These are phyloP conservation scores for Populus tremula DNA, from an alignment of 345 rosid genomes.

Conservation along the genomic window DNA sequence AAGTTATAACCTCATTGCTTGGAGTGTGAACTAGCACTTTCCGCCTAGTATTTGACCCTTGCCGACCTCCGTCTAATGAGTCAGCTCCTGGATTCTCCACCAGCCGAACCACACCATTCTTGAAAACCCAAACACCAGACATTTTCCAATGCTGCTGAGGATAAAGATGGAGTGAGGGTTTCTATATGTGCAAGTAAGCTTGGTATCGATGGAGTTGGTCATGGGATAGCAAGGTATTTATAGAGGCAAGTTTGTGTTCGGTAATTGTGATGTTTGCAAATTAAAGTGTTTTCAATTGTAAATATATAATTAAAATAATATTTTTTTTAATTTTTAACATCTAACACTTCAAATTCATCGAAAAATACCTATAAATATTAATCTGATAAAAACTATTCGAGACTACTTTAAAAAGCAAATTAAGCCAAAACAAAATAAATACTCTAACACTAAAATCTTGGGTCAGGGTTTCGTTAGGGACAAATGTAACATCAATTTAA, in stretches of 20 bases:
- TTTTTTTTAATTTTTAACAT: too few species aligned
- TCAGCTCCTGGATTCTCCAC: conserved; percentile 62
- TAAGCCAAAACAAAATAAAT: too few species aligned
- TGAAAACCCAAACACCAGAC: conserved; percentile 87
- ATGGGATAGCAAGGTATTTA: conserved; percentile 26
- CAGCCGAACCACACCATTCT: conserved; percentile 59
- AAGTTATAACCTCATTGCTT: conserved; percentile 56
- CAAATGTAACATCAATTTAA: conserved; percentile 14
- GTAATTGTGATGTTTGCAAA: too few species aligned
- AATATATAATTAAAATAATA: too few species aligned
- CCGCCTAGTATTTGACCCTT: conserved; percentile 22
- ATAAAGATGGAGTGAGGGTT: too few species aligned
- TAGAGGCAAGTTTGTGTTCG: conserved; percentile 3
- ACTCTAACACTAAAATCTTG: not conserved
- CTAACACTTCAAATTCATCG: too few species aligned
- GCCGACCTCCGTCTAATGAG: conserved; percentile 30
- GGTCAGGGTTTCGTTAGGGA: conserved; percentile 2
- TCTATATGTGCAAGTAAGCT: not conserved
- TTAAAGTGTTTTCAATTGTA: too few species aligned
- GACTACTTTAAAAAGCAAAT: too few species aligned
- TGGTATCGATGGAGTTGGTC: conserved; percentile 11
- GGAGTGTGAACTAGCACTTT: conserved; percentile 60
- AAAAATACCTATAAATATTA: too few species aligned
- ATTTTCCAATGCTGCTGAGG: conserved; percentile 15
- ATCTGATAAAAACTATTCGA: too few species aligned